Conservation (phyloP, 1,284 basidiomycete species). For the Apiotrichum sp. region DNA sequence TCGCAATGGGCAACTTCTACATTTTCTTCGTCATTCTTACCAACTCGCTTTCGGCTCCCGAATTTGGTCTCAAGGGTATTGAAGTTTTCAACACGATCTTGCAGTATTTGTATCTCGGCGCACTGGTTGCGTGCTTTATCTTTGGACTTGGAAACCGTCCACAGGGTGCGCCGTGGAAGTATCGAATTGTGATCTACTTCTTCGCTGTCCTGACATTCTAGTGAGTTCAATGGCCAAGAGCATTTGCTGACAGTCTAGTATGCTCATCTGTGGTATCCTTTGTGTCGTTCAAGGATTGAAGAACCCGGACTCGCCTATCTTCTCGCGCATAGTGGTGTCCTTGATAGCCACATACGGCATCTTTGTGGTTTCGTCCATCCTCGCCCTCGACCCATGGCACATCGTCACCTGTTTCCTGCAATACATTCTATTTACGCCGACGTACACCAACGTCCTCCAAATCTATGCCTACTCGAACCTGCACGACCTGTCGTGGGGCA, state of each 20-base stretch:
- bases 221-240: constrained; percentile 15
- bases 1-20: constrained; percentile 84
- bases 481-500: constrained; percentile 68
- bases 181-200: constrained; percentile 68
- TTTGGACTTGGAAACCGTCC: constrained; percentile 97
- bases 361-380: constrained; percentile 68
- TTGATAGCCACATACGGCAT: constrained; percentile 81
- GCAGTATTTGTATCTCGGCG: constrained; percentile 77
- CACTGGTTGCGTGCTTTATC: constrained; percentile 81
- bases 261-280: constrained; percentile 60
- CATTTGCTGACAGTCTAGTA: constrained; percentile 15
- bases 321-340: constrained; percentile 71
- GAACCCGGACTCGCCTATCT: constrained; percentile 58
- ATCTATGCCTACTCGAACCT: constrained; percentile 54
- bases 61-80: constrained; percentile 55
- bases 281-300: constrained; percentile 65
- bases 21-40: constrained; percentile 91
- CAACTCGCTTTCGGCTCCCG: constrained; percentile 71
- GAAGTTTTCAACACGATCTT: constrained; percentile 15
- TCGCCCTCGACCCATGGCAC: constrained; percentile 86
- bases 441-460: constrained; percentile 19
- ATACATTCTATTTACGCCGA: constrained; percentile 66
- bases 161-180: constrained; percentile 76
- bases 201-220: constrained; percentile 78
- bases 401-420: constrained; percentile 84